Percentiles rank a stretch among this genome's conserved stretches.
Conservation (phyloP, 2,329 filamentous ascomycete species). For the Alternaria arborescens region DNA sequence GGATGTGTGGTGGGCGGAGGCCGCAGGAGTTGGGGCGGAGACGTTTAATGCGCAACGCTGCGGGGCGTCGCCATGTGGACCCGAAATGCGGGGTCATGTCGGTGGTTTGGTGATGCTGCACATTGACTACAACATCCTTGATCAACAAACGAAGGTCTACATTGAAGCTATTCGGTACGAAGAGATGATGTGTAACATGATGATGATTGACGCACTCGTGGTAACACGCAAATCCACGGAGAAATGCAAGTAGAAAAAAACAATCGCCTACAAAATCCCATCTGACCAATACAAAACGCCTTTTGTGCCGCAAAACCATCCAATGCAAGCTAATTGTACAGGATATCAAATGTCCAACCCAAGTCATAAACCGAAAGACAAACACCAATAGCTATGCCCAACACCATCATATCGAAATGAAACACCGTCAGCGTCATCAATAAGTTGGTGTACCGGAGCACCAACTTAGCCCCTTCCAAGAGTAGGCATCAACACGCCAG, state of each 20-base stretch:
- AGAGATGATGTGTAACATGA: not conserved
- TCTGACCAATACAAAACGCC: not conserved
- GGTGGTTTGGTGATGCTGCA: constrained; percentile 13
- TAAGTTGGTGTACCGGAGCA: constrained; percentile 23
- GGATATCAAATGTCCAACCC: constrained; percentile 46
- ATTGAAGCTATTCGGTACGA: not conserved
- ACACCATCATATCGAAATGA: constrained; percentile 19
- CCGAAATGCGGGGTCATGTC: constrained; percentile 20
- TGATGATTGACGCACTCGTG: not conserved
- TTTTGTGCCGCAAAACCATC: not conserved
- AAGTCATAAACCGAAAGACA: constrained; percentile 19
- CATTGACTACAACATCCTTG: not conserved
- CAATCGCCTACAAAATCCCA: not conserved
- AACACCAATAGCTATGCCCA: constrained; percentile 30
- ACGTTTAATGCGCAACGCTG: constrained; percentile 18
- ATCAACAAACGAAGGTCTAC: not conserved
- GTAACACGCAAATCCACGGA: not conserved
- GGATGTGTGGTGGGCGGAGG: not conserved
- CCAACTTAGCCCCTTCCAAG: constrained; percentile 16
- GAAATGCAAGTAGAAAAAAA: not conserved
- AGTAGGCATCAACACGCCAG: constrained; percentile 11
- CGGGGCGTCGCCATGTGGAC: constrained; percentile 16
- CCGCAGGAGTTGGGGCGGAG: not conserved
- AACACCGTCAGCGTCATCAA: constrained; percentile 21
- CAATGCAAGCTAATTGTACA: constrained; percentile 43